Evolutionary conservation across 768 basidiomycete species (phyloP).

Genomic region (Xerocomus spinulosus): DNA sequence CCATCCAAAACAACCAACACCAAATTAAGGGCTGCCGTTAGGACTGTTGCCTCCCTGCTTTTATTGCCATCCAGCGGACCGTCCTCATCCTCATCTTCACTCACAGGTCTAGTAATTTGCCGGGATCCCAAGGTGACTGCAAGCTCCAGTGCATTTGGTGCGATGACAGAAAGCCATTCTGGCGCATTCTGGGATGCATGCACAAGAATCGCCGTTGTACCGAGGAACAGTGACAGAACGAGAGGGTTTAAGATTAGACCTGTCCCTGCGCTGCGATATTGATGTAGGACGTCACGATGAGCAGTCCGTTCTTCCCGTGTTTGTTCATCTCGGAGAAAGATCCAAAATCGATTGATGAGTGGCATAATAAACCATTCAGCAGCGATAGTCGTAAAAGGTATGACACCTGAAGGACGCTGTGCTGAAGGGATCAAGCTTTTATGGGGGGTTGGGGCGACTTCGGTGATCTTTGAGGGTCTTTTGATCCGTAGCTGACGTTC

Average conservation of each 20-base stretch:
- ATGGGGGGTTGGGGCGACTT: conserved; percentile 29
- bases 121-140: conserved; percentile 74
- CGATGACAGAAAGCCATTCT: conserved; percentile 76
- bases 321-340: conserved; percentile 84
- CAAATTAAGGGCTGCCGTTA: conserved; percentile 74
- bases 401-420: conserved; percentile 5
- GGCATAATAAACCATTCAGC: conserved; percentile 88
- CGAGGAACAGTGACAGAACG: conserved; percentile 70
- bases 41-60: conserved; percentile 65
- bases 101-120: conserved; percentile 45
- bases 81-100: conserved; percentile 32
- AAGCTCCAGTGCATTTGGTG: conserved; percentile 78
- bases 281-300: conserved; percentile 46
- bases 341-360: conserved; percentile 91
- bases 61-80: conserved; percentile 16
- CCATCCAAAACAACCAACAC: conserved; percentile 73
- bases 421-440: conserved; percentile 13
- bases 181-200: conserved; percentile 79
- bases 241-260: conserved; percentile 79
- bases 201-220: conserved; percentile 71
- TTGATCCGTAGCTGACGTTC: conserved; percentile 71
- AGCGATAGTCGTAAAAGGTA: conserved; percentile 65
- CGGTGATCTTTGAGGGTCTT: conserved; percentile 42
- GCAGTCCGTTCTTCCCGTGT: conserved; percentile 68
- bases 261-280: conserved; percentile 71